phyloP scores from a whole-genome alignment of 176 grass and related monocot genomes.

The Carex pumila region DNA sequence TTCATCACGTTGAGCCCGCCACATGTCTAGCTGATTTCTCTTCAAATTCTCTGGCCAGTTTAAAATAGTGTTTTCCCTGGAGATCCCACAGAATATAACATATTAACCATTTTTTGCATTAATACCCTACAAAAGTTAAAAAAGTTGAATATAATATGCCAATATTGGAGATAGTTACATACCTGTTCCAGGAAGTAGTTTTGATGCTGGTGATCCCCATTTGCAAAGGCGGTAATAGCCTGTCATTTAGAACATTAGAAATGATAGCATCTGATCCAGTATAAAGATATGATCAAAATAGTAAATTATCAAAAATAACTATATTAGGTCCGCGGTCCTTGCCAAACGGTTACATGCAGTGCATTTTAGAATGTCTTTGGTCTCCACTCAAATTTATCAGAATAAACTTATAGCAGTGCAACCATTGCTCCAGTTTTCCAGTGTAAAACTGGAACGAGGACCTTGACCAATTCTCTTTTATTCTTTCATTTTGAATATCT shows the following conservation, averaged over 20 bases:
- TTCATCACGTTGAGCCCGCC: conserved; percentile 34
- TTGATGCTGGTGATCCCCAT: conserved; percentile 46
- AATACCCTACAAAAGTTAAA: background rate
- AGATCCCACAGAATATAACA: conserved; percentile 29
- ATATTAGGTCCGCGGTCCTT: background rate
- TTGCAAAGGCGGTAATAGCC: conserved; percentile 72
- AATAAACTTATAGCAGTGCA: background rate
- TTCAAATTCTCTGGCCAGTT: conserved; percentile 55
- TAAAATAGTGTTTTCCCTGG: conserved; percentile 53
- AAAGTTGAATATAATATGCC: conserved; percentile 1
- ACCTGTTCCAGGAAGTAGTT: conserved; percentile 60
- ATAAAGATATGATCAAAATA: background rate
- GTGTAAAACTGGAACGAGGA: no score
- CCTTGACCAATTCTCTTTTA: no score
- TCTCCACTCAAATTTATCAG: background rate
- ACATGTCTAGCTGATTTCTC: conserved; percentile 64
- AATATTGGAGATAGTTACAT: conserved; percentile 18
- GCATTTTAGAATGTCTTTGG: background rate
- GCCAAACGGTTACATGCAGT: background rate
- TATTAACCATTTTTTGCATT: background rate
- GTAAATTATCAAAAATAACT: background rate
- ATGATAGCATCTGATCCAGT: conserved; percentile 11
- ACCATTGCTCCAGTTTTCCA: background rate
- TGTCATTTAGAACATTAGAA: conserved; percentile 32
- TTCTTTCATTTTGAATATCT: no score